Evolutionary conservation across 495 filamentous ascomycete species (phyloP).

Genomic region (Penicillium malachiteum): DNA sequence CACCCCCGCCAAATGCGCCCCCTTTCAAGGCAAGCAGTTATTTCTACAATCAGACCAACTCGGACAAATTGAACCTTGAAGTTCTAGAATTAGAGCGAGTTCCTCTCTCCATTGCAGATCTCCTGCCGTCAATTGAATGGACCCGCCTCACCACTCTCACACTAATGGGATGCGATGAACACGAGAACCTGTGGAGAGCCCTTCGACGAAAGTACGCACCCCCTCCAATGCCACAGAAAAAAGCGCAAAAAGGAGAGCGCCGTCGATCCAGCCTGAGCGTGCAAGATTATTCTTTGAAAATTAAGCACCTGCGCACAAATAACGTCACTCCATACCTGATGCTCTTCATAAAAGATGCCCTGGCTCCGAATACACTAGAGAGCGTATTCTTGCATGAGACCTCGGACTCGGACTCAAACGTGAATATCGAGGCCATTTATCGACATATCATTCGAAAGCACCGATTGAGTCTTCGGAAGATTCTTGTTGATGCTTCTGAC

Average conservation of each 20-base stretch:
- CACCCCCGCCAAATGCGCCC: not conserved
- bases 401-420: slow-evolving; percentile 51
- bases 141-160: slow-evolving; percentile 73
- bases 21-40: slow-evolving; percentile 3
- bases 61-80: slow-evolving; percentile 60
- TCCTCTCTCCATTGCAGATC: slow-evolving; percentile 64
- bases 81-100: slow-evolving; percentile 84
- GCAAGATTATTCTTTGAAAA: slow-evolving; percentile 64
- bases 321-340: slow-evolving; percentile 75
- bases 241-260: slow-evolving; percentile 16
- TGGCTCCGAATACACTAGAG: slow-evolving; percentile 83
- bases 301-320: slow-evolving; percentile 84
- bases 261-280: slow-evolving; percentile 14
- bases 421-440: slow-evolving; percentile 75
- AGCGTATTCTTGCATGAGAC: slow-evolving; percentile 82
- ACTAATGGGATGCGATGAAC: slow-evolving; percentile 73
- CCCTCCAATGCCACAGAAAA: slow-evolving; percentile 19
- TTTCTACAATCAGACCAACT: slow-evolving; percentile 5
- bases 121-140: slow-evolving; percentile 78
- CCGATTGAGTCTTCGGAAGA: slow-evolving; percentile 67
- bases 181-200: slow-evolving; percentile 79
- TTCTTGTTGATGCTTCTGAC: slow-evolving; percentile 75
- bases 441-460: slow-evolving; percentile 72
- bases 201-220: slow-evolving; percentile 73
- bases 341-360: slow-evolving; percentile 77